These are phyloP conservation scores for Venturia carpophila DNA, from an alignment of 2,329 filamentous ascomycete species.

Conservation along the genomic window DNA sequence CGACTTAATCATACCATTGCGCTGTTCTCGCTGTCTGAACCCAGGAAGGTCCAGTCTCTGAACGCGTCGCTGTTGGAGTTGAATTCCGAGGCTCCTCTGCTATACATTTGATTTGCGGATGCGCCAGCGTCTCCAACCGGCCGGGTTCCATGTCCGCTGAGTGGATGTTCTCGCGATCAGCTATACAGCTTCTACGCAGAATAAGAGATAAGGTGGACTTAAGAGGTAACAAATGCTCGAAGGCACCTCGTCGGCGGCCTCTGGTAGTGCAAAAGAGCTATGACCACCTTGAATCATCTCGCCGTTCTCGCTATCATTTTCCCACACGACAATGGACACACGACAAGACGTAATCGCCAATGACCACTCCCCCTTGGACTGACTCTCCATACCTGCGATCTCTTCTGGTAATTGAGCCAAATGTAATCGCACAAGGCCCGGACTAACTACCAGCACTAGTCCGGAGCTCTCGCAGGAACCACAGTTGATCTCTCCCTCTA, in stretches of 20 bases:
- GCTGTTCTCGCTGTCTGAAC: slow-evolving; percentile 10
- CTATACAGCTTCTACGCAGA: background rate
- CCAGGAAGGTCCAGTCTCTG: background rate
- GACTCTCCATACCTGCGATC: slow-evolving; percentile 43
- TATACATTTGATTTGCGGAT: background rate
- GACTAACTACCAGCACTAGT: slow-evolving; percentile 36
- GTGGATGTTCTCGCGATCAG: background rate
- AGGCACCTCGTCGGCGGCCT: background rate
- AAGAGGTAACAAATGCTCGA: background rate
- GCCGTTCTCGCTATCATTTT: background rate
- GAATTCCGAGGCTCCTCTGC: background rate
- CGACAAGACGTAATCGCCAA: slow-evolving; percentile 10
- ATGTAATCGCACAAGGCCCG: background rate
- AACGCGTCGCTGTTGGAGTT: background rate
- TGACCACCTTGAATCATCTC: background rate
- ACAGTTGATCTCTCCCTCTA: slow-evolving; percentile 95
- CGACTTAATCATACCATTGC: background rate
- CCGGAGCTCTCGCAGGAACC: slow-evolving; percentile 85
- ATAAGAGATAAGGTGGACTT: background rate
- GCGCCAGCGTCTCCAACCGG: background rate
- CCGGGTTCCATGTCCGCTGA: background rate
- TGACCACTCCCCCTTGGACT: slow-evolving; percentile 26
- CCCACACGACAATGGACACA: background rate
- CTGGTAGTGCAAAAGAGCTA: background rate
- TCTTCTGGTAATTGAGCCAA: slow-evolving; percentile 32